Base-by-base conservation (phyloP, 1,284 basidiomycete species). In the Austroboletus novae-zelandiae region DNA sequence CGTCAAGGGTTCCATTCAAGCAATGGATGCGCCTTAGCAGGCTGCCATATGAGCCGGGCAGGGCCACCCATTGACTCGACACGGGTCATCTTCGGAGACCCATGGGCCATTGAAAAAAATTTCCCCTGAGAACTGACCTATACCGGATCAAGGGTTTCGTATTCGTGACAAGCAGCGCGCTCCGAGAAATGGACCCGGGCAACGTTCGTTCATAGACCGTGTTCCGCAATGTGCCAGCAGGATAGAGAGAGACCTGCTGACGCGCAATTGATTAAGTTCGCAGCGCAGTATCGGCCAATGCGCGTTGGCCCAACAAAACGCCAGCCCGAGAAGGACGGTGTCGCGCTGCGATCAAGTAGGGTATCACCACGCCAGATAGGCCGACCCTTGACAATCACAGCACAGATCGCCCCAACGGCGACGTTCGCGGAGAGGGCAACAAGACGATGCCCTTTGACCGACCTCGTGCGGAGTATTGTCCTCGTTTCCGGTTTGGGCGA, bases 391-490 rank as follows among this genome's bases (percentile, higher is more conserved):
- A 14, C 32, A 34, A 14, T 34, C 32, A 34, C 32, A 34, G 27
- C 27, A 6, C 27, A 27, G 27, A 27, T 27, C 27, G 20, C 20
- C 5, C 5, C 20, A 23, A 23, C 20, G 20, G 20, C 20, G 20
- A 23, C 20, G 20, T 52, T 55, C 65, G 63, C 62, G 60, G 61
- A 64, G 63, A 65, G 59, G 51, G 54, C 50, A 50, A 15, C 2
- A 32, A 32, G 32, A 34, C 8, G 44, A 41, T 50, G 52, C 42
- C 47, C 48, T 58, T 54, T 48, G 47, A 48, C 51, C 23, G 50
- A 55, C 66, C 65, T 66, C 65, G 64, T 69, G 62, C 53, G 52
- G 20, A 55, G 53, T 52, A 1, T 54, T 67, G 62, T 52, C 60
- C 57, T 54, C 55, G 45, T 32, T 52, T 13, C 54, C 67, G 51